Conservation (phyloP, 1,139 yeast genomes). For the Nakaseomyces bracarensis region DNA sequence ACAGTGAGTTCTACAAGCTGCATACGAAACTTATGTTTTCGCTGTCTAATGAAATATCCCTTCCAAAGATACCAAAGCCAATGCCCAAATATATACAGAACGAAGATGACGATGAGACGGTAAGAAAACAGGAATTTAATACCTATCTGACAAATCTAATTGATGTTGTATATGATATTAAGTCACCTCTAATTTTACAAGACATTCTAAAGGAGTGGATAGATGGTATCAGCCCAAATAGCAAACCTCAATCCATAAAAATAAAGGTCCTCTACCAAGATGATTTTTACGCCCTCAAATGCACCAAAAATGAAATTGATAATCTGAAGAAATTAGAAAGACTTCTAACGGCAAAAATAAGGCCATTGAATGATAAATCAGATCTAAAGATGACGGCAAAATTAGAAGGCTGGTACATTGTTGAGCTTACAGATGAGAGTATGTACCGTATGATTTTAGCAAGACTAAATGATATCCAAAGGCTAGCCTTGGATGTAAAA, state of each 20-base stretch:
- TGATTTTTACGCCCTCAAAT: slow-evolving; percentile 17
- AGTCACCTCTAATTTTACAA: slow-evolving; percentile 7
- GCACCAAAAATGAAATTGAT: slow-evolving; percentile 10
- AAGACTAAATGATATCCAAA: slow-evolving; percentile 1
- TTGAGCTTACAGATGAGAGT: slow-evolving; percentile 15
- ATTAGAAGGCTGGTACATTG: slow-evolving; percentile 20
- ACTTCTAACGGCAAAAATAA: slow-evolving; percentile 8
- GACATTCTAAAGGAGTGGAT: slow-evolving; percentile 13
- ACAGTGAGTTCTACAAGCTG: slow-evolving; percentile 16
- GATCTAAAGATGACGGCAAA: slow-evolving; percentile 12
- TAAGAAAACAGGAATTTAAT: slow-evolving; percentile 12
- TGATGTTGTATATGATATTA: slow-evolving; percentile 2
- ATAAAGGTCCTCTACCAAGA: slow-evolving; percentile 15
- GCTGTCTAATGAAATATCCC: slow-evolving; percentile 5
- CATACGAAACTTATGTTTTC: slow-evolving; percentile 11
- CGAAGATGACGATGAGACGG: background rate
- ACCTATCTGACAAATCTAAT: slow-evolving; percentile 10
- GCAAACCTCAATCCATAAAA: slow-evolving; percentile 8
- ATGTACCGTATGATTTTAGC: slow-evolving; percentile 10
- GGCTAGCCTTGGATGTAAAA: slow-evolving; percentile 10
- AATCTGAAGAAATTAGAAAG: slow-evolving; percentile 10
- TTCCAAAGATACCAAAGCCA: slow-evolving; percentile 18
- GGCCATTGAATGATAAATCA: slow-evolving; percentile 3
- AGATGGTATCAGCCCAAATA: background rate
- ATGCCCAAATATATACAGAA: background rate